These are phyloP conservation scores for Raphanus raphanistrum DNA, from an alignment of 345 rosid genomes.

Conservation along the genomic window DNA sequence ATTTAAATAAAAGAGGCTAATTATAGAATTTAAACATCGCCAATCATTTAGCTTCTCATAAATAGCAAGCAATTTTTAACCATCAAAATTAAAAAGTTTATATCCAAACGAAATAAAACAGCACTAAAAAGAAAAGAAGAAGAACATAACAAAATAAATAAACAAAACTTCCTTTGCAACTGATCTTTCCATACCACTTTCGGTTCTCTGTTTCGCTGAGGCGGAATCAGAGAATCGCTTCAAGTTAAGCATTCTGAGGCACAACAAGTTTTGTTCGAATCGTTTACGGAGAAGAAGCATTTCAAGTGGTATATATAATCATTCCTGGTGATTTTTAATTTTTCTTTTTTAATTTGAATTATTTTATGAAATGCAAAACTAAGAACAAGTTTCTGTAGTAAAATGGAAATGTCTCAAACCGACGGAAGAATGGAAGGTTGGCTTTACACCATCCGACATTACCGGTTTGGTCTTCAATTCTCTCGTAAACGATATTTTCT, in stretches of 20 bases:
- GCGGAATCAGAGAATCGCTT: slow-evolving; percentile 71
- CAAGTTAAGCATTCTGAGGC: neutral
- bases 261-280: neutral
- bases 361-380: slow-evolving; percentile 3
- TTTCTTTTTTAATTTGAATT: neutral
- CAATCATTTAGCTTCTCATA: slow-evolving; percentile 31
- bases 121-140: neutral
- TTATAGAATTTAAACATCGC: slow-evolving; percentile 30
- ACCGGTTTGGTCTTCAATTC: slow-evolving; percentile 72
- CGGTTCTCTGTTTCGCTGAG: slow-evolving; percentile 72
- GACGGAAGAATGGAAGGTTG: slow-evolving; percentile 86
- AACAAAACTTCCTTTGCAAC: neutral
- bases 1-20: slow-evolving; percentile 5
- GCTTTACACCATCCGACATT: slow-evolving; percentile 72
- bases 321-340: neutral
- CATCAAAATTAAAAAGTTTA: slow-evolving; percentile 1
- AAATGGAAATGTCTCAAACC: slow-evolving; percentile 41
- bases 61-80: slow-evolving; percentile 34
- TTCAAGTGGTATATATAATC: slow-evolving; percentile 6
- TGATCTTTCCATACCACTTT: neutral
- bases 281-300: slow-evolving; percentile 14
- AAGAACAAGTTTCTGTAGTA: slow-evolving; percentile 7
- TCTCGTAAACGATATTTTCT: slow-evolving; percentile 77
- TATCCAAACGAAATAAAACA: slow-evolving; percentile 9
- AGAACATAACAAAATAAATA: neutral